Base-by-base conservation (phyloP, 169 alveolate genomes). In the Plasmodium ovale region DNA sequence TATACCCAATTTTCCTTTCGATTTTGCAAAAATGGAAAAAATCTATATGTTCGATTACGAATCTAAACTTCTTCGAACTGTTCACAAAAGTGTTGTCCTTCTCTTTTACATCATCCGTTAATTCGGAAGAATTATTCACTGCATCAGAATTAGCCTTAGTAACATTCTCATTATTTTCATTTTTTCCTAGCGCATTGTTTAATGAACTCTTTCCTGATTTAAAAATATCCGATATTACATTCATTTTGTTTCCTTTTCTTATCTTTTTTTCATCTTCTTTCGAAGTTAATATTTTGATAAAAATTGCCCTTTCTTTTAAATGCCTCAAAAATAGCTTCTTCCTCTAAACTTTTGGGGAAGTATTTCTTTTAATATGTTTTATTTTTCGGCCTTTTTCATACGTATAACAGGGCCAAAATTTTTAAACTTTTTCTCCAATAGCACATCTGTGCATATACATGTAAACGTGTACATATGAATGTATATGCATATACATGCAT, bases 21-120 rank as follows among this genome's bases (percentile, higher is more conserved):
- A 31, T 64, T 42, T 49, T 29, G 33, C 67, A 79, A 65, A 82
- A 82, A 7, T 49, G 58, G 19, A 29, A 5, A 69, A 82, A 82
- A 59, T 82, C 90, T 82, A 82, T 51, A 44, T 82, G 90, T 51
- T 82, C 70, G 51, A 82, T 82, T 31, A 65, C 72, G 58, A 77
- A 77, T 67, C 67, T 44, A 31, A 59, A 33, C 56, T 39, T 59
- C 16, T 16, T 14, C 37, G 7, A 6, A 59, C n/a, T 9, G 42
- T 23, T 59, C 23, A 12, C 29, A 12, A 10, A 23, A 27, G 21
- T 29, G 19, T 16, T 14, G 16, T 67, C 60, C 3, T 39, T 25
- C 21, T 19, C 19, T 7, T 37, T 67, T 67, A 39, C 31, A 67
- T 19, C 35, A 19, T 67, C 16, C 12, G 12, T 12, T 60, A 58